phyloP scores from a whole-genome alignment of 768 basidiomycete genomes.

The Lentinula sp. region DNA sequence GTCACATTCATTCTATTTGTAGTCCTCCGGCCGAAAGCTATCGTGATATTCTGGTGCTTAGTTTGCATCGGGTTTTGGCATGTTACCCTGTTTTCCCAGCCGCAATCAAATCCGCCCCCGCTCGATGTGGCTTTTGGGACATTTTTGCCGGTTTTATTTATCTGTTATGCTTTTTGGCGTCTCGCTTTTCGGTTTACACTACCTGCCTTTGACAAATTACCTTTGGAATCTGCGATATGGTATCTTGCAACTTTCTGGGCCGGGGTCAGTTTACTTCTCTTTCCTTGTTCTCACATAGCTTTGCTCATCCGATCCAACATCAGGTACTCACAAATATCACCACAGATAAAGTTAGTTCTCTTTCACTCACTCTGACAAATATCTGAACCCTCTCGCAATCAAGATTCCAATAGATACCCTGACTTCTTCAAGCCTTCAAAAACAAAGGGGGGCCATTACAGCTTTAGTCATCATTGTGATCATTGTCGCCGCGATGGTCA shows the following conservation, averaged over 20 bases:
- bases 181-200: conserved; percentile 68
- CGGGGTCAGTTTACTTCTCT: conserved; percentile 30
- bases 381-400: not conserved
- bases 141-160: conserved; percentile 75
- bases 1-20: conserved; percentile 65
- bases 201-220: conserved; percentile 59
- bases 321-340: conserved; percentile 63
- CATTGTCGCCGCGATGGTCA: conserved; percentile 48
- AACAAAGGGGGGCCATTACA: conserved; percentile 60
- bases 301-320: not conserved
- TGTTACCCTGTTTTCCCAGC: conserved; percentile 72
- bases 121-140: conserved; percentile 67
- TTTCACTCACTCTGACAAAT: not conserved
- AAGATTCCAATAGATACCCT: conserved; percentile 70
- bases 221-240: conserved; percentile 67
- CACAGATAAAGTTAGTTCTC: conserved; percentile 32
- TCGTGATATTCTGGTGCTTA: conserved; percentile 70
- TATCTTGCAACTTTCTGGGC: conserved; percentile 79
- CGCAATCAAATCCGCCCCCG: conserved; percentile 57
- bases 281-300: not conserved
- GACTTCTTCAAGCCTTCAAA: conserved; percentile 58
- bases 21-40: conserved; percentile 62
- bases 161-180: conserved; percentile 77
- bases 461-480: conserved; percentile 65
- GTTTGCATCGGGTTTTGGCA: conserved; percentile 84